Conservation (phyloP, 805 yeast species). For the Debaryomyces castellii region DNA sequence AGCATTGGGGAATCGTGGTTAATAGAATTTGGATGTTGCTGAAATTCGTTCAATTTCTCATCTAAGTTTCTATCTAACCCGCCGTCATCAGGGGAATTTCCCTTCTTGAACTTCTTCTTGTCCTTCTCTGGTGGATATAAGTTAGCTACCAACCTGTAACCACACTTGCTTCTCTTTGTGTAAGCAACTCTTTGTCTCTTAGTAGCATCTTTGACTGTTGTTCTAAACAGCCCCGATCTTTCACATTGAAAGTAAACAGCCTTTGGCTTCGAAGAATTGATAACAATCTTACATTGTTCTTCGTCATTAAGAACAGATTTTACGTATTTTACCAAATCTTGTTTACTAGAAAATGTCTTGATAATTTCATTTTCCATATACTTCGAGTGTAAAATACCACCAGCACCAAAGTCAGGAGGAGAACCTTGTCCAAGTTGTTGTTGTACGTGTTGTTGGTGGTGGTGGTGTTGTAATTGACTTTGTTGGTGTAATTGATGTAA, state of each 20-base stretch:
- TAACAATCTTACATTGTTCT: conserved; percentile 43
- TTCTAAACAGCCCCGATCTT: conserved; percentile 44
- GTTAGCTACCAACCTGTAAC: conserved; percentile 44
- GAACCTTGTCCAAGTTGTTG: conserved; percentile 8
- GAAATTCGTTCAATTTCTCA: conserved; percentile 23
- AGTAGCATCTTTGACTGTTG: conserved; percentile 45
- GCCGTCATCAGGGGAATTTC: conserved; percentile 15
- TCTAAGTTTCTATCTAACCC: conserved; percentile 24
- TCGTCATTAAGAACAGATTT: conserved; percentile 37
- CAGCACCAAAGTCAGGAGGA: conserved; percentile 14
- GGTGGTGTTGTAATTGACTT: conserved; percentile 13
- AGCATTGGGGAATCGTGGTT: conserved; percentile 12
- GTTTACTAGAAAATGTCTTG: conserved; percentile 26
- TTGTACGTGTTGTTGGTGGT: conserved; percentile 15
- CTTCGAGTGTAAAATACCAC: conserved; percentile 19
- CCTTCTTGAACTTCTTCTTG: conserved; percentile 28
- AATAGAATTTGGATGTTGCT: conserved; percentile 9
- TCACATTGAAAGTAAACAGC: conserved; percentile 50
- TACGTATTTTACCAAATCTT: conserved; percentile 31
- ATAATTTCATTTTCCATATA: conserved; percentile 32
- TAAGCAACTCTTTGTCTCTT: conserved; percentile 48
- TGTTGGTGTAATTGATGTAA: conserved; percentile 15
- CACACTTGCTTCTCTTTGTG: conserved; percentile 47
- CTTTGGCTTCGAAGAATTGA: conserved; percentile 46
- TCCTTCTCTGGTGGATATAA: conserved; percentile 46